Base-by-base conservation (phyloP, 2,329 filamentous ascomycete species). In the Macroventuria anomochaeta region DNA sequence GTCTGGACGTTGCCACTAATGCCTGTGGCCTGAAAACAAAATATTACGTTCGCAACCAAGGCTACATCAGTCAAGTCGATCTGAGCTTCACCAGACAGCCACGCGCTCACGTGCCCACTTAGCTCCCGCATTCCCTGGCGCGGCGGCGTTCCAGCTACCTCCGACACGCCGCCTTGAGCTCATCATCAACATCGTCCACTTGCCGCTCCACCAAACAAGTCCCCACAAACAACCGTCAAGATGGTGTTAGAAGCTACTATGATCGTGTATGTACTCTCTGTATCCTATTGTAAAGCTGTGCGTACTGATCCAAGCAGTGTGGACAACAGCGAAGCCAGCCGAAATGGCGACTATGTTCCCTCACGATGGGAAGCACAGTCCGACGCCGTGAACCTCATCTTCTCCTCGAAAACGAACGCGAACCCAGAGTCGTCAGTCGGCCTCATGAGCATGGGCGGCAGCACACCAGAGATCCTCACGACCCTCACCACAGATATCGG, bases 171-270 rank as follows among this genome's bases (percentile, higher is more conserved):
- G 61, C 51, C 53, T 40, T 53, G 41, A 63, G 65, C 62, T 65
- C 58, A 58, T 55, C 57, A 48, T 42, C 61, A 55, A 58, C 59
- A 52, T 37, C 59, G 51, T 46, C 40, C 49, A 46, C 51, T 54
- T 49, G 40, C 46, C 49, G 42, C 54, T 32, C 37, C 26, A 48
- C 34, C 47, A 53, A 32, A 47, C 56, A 34, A 20, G 15, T 15
- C 37, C 32, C 51, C 25, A 50, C 47, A 57, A 47, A 44, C 41
- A 44, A 34, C 52, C 57, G 79, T 76, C 86, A 93, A 83, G 73
- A 99, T 99, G 95, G 90, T 88, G 79, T 88, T 99, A 79, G 95
- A 99, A 87, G 96, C 95, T 81, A 96, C 96, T 61, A 97, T 99
- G 93, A 91, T 99, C 77, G 88, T 97, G 84, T 81, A 73, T 20